Base-by-base conservation (phyloP, 2,329 filamentous ascomycete genomes). In the Diplodia sapinea region DNA sequence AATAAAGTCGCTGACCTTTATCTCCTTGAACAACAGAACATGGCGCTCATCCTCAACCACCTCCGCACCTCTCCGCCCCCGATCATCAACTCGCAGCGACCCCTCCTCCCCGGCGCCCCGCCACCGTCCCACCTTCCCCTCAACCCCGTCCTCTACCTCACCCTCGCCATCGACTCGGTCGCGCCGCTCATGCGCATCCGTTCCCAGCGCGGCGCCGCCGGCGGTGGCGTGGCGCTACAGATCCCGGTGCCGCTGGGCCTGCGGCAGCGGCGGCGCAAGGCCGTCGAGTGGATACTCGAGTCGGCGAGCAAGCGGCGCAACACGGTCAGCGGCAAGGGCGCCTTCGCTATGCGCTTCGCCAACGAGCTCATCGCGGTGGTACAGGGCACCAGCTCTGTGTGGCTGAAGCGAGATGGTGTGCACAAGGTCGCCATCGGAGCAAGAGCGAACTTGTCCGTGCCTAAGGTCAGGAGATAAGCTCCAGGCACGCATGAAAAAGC, bases 261-360 rank as follows among this genome's bases (percentile, higher is more conserved):
- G 70, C 86, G 93, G 69, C 91, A 96, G 78, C 86, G 94, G 70
- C 85, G 94, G 72, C 86, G 94, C 66, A 84, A 85, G 62, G 94
- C 94, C 1, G 90, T 97, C 71, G 83, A 87, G 78, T 99, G 95
- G 95, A 96, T 99, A 72, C 80, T 98, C 68, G 89, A 93, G 70
- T 86, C 88, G n/a, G 92, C 93, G 49, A 87, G 87, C 70, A 95
- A 93, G 84, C 89, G 91, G 81, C 87, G 86, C 70, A 91, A 89
- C 71, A 85, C 85, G 72, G 91, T 90, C 23, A 91, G 88, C 74
- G 91, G 91, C 8, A 86, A 87, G 68, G 86, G 86, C 70, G 88
- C 89, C 78, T 91, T 96, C 75, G 90, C 93, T 12, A 85, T 90
- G 73, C 86, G 91, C 66, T 86, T 98, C 70, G 93, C 92, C 1